These are phyloP conservation scores for Patellifolia procumbens DNA, from an alignment of 179 eudicot genomes.

Conservation along the genomic window DNA sequence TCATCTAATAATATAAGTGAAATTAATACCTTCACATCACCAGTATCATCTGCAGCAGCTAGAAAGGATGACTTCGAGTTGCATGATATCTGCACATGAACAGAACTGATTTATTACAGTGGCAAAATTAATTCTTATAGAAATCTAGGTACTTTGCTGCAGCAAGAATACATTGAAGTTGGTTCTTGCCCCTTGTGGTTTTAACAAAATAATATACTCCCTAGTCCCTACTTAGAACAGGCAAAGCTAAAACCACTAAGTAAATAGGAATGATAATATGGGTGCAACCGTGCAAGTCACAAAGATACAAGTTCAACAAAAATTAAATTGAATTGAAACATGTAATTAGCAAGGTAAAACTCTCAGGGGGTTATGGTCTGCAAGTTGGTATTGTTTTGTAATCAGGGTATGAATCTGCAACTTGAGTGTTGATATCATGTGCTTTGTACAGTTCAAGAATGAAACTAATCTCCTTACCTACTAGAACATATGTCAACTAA, in stretches of 20 bases:
- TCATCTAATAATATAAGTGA: neutral
- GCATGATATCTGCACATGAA: conserved; percentile 63
- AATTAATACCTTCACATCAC: conserved; percentile 79
- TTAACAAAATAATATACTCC: neutral
- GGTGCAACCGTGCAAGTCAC: neutral
- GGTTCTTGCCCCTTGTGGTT: neutral
- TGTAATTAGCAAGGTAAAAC: neutral
- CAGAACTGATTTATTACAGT: conserved; percentile 9
- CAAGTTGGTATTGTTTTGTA: too few relatives aligned
- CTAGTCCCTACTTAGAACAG: too few relatives aligned
- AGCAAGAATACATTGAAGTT: neutral
- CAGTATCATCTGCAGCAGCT: conserved; percentile 94
- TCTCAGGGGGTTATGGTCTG: too few relatives aligned
- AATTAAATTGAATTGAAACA: neutral
- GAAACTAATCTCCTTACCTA: too few relatives aligned
- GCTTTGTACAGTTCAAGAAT: too few relatives aligned
- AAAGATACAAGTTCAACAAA: neutral
- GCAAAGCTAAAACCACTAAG: neutral
- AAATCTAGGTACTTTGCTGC: neutral
- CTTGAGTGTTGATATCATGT: too few relatives aligned
- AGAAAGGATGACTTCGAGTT: conserved; percentile 78
- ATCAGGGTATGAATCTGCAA: too few relatives aligned
- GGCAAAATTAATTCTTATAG: neutral
- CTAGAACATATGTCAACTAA: too few relatives aligned
- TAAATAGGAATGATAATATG: neutral